Percentiles rank a stretch among this genome's conserved stretches.
These are phyloP conservation scores for Ophiostoma sp. DNA, from an alignment of 2,329 filamentous ascomycete species.

Conservation along the genomic window DNA sequence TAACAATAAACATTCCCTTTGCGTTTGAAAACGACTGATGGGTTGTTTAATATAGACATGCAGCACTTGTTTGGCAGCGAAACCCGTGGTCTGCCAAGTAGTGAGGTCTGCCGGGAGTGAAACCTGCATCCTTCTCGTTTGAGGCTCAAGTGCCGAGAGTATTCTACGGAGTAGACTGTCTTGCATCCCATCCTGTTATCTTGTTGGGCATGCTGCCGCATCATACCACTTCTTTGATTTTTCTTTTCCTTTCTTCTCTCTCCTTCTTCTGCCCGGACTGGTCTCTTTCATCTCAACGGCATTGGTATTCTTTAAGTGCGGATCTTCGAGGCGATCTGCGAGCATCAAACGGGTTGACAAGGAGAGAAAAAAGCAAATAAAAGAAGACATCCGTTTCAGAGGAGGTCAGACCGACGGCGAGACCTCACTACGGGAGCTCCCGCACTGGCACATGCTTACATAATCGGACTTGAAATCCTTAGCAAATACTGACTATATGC, in stretches of 20 bases:
- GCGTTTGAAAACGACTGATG: neutral
- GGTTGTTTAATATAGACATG: neutral
- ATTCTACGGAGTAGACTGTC: no score
- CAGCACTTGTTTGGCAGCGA: neutral
- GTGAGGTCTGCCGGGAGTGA: neutral
- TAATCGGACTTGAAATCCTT: neutral
- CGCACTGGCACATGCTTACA: neutral
- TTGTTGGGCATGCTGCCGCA: no score
- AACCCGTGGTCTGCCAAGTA: neutral
- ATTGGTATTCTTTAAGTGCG: neutral
- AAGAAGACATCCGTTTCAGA: no score
- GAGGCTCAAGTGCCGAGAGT: no score
- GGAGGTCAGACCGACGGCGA: neutral
- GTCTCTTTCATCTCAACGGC: neutral
- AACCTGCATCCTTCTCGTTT: neutral
- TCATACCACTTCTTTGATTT: no score
- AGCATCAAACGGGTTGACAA: neutral
- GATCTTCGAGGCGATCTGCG: neutral
- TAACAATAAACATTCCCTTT: conserved; percentile 3
- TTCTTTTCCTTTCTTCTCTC: no score
- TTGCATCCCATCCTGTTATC: no score
- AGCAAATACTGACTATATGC: no score
- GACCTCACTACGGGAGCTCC: neutral
- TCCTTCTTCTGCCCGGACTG: neutral
- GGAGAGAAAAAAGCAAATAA: neutral